These are phyloP conservation scores for Pulveroboletus frians DNA, from an alignment of 768 basidiomycete species.

Conservation along the genomic window DNA sequence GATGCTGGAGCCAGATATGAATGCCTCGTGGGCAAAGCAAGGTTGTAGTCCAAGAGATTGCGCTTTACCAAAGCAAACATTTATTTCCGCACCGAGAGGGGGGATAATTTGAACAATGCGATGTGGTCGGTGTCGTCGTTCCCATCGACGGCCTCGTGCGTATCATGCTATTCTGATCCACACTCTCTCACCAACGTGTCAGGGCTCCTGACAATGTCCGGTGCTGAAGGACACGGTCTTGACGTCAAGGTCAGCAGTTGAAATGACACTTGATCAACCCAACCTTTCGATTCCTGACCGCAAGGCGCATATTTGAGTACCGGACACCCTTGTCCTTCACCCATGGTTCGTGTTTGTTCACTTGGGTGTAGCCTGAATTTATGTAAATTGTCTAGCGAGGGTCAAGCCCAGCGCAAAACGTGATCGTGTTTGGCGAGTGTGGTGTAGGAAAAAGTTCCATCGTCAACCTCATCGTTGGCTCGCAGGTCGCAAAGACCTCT, in stretches of 20 bases:
- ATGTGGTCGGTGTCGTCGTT: background rate
- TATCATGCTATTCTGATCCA: background rate
- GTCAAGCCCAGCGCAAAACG: slow-evolving; percentile 21
- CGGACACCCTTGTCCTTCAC: background rate
- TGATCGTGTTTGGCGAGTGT: slow-evolving; percentile 42
- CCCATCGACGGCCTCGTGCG: slow-evolving; percentile 4
- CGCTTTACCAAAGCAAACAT: background rate
- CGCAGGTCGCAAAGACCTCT: slow-evolving; percentile 29
- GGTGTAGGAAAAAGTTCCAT: slow-evolving; percentile 42
- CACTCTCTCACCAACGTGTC: slow-evolving; percentile 10
- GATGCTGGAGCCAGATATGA: background rate
- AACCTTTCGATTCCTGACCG: background rate
- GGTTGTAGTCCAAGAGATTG: slow-evolving; percentile 1
- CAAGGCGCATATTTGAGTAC: background rate
- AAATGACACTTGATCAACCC: background rate
- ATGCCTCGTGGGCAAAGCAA: slow-evolving; percentile 20
- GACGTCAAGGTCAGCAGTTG: background rate
- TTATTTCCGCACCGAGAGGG: background rate
- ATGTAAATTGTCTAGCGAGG: slow-evolving; percentile 5
- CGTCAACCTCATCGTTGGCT: slow-evolving; percentile 36
- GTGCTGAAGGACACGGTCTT: background rate
- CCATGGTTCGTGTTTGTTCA: slow-evolving; percentile 13
- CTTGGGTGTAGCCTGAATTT: background rate
- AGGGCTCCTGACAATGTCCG: background rate
- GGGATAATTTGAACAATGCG: background rate